phyloP scores from a whole-genome alignment of 2,329 filamentous ascomycete species.

The Paecilomyces fulvus region DNA sequence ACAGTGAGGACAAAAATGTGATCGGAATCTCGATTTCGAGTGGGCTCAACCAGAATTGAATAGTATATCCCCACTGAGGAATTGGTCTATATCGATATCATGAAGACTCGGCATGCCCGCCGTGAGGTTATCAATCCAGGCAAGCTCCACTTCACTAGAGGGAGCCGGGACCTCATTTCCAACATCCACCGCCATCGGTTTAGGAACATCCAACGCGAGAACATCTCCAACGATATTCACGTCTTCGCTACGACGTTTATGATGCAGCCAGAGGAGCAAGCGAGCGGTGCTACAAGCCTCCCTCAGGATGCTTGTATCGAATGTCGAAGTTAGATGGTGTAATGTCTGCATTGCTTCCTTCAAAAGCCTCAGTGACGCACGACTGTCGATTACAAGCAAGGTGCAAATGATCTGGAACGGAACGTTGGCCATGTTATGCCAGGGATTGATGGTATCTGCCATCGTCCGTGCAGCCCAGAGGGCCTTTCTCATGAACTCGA shows the following conservation, averaged over 20 bases:
- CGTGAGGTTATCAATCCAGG: background rate
- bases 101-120: background rate
- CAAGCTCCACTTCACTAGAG: background rate
- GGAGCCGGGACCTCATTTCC: background rate
- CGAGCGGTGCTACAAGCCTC: conserved; percentile 50
- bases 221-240: background rate
- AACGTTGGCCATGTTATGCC: conserved; percentile 54
- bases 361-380: conserved; percentile 41
- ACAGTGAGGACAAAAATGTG: no score
- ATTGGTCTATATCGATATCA: background rate
- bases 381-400: conserved; percentile 47
- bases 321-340: conserved; percentile 33
- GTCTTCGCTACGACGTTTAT: conserved; percentile 13
- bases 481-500: conserved; percentile 37
- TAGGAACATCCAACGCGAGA: background rate
- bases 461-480: conserved; percentile 42
- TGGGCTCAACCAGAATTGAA: background rate
- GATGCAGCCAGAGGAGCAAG: conserved; percentile 45
- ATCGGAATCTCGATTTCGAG: background rate
- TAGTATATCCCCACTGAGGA: background rate
- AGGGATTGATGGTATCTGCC: conserved; percentile 39
- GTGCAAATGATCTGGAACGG: conserved; percentile 52
- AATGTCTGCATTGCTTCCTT: conserved; percentile 45
- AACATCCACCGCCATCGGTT: background rate
- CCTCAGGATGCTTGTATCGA: conserved; percentile 41